Conservation (phyloP, 768 basidiomycete species). For the Stropharia rugosoannulata region DNA sequence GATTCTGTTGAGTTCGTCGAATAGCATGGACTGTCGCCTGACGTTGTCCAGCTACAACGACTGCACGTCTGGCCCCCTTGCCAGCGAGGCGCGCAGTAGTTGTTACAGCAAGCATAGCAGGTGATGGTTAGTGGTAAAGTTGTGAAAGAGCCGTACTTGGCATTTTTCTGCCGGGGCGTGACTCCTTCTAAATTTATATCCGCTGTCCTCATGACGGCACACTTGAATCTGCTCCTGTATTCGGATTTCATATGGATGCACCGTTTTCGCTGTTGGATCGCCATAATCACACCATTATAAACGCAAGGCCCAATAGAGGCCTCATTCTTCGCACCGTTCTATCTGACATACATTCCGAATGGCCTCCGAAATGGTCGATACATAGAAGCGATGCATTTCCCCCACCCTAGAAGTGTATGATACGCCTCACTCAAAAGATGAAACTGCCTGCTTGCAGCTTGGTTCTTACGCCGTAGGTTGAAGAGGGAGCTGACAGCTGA, state of each 20-base stretch:
- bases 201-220: slow-evolving; percentile 1
- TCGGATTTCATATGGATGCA: slow-evolving; percentile 19
- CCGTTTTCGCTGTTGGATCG: slow-evolving; percentile 26
- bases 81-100: slow-evolving; percentile 33
- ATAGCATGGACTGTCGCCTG: slow-evolving; percentile 43
- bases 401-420: not conserved
- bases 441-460: not conserved
- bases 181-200: slow-evolving; percentile 16
- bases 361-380: not conserved
- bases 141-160: slow-evolving; percentile 10
- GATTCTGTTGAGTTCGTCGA: slow-evolving; percentile 34
- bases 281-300: not conserved
- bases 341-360: too few species aligned
- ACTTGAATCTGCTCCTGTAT: slow-evolving; percentile 15
- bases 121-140: slow-evolving; percentile 13
- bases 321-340: not conserved
- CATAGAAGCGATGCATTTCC: not conserved
- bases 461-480: not conserved
- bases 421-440: not conserved
- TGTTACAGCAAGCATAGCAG: slow-evolving; percentile 34
- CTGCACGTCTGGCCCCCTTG: slow-evolving; percentile 42
- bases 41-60: slow-evolving; percentile 48
- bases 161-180: slow-evolving; percentile 20
- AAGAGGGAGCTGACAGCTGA: not conserved
- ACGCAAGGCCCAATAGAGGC: not conserved